Percentiles rank a stretch among this genome's conserved stretches.
These are phyloP conservation scores for Globisporangium solare DNA, from an alignment of 352 stramenopile species.

Conservation along the genomic window DNA sequence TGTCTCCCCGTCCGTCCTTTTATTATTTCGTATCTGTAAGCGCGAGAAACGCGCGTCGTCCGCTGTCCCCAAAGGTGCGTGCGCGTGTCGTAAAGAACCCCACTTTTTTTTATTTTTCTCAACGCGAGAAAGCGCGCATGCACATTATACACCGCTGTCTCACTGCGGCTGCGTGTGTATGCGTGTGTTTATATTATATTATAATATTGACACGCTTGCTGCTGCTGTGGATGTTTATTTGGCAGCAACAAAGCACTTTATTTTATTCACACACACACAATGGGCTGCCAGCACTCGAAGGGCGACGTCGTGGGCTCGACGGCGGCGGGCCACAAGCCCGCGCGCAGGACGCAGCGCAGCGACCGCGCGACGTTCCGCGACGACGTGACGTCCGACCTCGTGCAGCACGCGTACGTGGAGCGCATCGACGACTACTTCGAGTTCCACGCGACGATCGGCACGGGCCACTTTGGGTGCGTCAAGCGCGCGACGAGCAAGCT, in stretches of 20 bases:
- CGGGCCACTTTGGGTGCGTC: conserved; percentile 69
- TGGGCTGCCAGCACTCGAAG: conserved; percentile 64
- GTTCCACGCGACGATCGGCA: conserved; percentile 59
- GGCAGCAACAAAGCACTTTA: neutral
- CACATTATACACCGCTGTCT: no score
- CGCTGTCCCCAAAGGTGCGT: no score
- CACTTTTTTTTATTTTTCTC: no score
- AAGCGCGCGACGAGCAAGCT: conserved; percentile 52
- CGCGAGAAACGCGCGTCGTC: no score
- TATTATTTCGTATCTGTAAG: no score
- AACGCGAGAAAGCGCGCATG: no score
- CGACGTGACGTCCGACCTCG: conserved; percentile 67
- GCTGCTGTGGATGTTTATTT: no score
- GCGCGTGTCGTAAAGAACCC: no score
- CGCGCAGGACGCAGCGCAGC: conserved; percentile 14
- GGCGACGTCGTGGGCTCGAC: conserved; percentile 40
- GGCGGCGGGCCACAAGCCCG: neutral
- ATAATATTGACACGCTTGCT: no score
- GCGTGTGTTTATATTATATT: no score
- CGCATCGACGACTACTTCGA: conserved; percentile 62
- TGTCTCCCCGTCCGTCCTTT: no score
- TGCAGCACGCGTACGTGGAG: conserved; percentile 73
- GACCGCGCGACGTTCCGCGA: conserved; percentile 45
- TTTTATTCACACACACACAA: conserved; percentile 8
- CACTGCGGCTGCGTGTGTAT: no score